Conservation (phyloP, 805 yeast genomes). For the Wickerhamomyces ciferrii region DNA sequence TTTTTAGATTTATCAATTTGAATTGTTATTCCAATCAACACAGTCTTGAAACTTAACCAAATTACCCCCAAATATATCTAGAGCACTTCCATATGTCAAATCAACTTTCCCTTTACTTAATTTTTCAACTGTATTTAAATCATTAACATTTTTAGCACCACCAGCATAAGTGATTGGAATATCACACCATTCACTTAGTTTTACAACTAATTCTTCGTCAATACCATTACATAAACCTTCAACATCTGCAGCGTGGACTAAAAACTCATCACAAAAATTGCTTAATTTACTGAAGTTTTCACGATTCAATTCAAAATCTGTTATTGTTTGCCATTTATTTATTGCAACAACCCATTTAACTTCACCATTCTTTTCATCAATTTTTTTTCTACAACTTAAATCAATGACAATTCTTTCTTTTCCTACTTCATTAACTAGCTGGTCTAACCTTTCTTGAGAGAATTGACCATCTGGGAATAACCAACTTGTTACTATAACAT, state of each 20-base stretch:
- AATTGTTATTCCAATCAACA: slow-evolving; percentile 59
- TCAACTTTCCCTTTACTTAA: slow-evolving; percentile 84
- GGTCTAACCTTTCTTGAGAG: slow-evolving; percentile 43
- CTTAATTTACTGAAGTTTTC: slow-evolving; percentile 51
- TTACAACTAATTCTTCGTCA: slow-evolving; percentile 69
- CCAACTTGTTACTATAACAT: slow-evolving; percentile 91
- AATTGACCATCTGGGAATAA: slow-evolving; percentile 64
- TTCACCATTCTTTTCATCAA: slow-evolving; percentile 13
- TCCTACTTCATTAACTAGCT: slow-evolving; percentile 54
- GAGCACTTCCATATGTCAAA: slow-evolving; percentile 86
- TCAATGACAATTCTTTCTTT: slow-evolving; percentile 73
- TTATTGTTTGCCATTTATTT: slow-evolving; percentile 94
- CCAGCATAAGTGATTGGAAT: slow-evolving; percentile 93
- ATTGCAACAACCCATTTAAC: slow-evolving; percentile 87
- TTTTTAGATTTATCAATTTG: neutral
- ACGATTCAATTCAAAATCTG: slow-evolving; percentile 51
- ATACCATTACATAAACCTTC: slow-evolving; percentile 95
- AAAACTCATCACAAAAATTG: slow-evolving; percentile 74
- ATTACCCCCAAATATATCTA: slow-evolving; percentile 92
- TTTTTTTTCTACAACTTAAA: slow-evolving; percentile 68
- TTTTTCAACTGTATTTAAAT: slow-evolving; percentile 57
- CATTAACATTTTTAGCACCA: slow-evolving; percentile 77
- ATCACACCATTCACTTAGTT: slow-evolving; percentile 75
- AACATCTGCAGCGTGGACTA: slow-evolving; percentile 97
- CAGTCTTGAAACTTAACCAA: slow-evolving; percentile 74